Evolutionary conservation across 1,284 basidiomycete species (phyloP).

Genomic region (Microbotryomycetes sp.): DNA sequence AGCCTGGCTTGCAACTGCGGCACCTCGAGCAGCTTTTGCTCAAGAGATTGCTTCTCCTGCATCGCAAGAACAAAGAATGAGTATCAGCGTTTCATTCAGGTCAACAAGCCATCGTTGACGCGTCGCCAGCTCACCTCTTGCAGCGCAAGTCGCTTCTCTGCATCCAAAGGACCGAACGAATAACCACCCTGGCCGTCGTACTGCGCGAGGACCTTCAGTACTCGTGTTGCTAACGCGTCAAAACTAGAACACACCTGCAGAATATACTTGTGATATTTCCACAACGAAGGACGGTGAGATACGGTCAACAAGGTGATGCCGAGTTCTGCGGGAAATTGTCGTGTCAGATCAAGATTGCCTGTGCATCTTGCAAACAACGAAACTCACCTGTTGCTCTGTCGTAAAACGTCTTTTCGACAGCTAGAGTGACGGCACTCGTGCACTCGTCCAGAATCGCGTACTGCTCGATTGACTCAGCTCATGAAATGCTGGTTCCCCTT

Average conservation of each 20-base stretch:
- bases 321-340: slow-evolving; percentile 43
- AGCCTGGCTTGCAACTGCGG: slow-evolving; percentile 73
- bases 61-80: background rate
- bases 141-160: slow-evolving; percentile 79
- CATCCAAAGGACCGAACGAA: slow-evolving; percentile 73
- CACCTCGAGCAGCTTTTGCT: slow-evolving; percentile 46
- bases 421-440: slow-evolving; percentile 84
- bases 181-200: slow-evolving; percentile 50
- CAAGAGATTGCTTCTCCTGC: slow-evolving; percentile 36
- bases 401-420: slow-evolving; percentile 72
- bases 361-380: background rate
- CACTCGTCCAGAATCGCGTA: slow-evolving; percentile 97
- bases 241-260: slow-evolving; percentile 55
- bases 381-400: slow-evolving; percentile 65
- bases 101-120: no score
- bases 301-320: slow-evolving; percentile 87
- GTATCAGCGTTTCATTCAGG: slow-evolving; percentile 42
- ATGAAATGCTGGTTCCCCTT: background rate
- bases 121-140: slow-evolving; percentile 51
- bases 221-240: no score
- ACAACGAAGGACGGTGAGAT: slow-evolving; percentile 82
- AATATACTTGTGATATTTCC: slow-evolving; percentile 88
- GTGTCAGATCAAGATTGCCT: background rate
- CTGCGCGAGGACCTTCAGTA: slow-evolving; percentile 12
- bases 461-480: no score